Evolutionary conservation across 306 rosid species (phyloP).

Genomic region (Ormosia semicastrata): DNA sequence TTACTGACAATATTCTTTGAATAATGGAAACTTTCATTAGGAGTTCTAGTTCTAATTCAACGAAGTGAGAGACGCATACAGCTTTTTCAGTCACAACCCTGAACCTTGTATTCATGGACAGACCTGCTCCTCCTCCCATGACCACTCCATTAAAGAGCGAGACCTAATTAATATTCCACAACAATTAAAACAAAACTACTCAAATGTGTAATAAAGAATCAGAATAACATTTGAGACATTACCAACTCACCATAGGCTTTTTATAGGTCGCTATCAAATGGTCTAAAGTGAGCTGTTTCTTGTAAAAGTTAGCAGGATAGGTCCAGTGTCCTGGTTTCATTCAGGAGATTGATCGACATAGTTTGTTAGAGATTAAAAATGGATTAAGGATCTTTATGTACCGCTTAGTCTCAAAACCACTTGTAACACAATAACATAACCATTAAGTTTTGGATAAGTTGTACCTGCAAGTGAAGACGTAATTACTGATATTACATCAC

Average conservation of each 20-base stretch:
- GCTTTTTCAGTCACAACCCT: slow-evolving; percentile 32
- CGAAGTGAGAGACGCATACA: neutral
- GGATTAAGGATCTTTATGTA: too few relatives aligned
- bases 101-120: slow-evolving; percentile 9
- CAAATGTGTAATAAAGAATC: neutral
- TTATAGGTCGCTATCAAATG: slow-evolving; percentile 24
- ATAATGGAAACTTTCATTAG: too few relatives aligned
- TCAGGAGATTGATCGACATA: neutral
- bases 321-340: slow-evolving; percentile 35
- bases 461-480: neutral
- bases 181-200: neutral
- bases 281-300: slow-evolving; percentile 7
- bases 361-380: neutral
- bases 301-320: neutral
- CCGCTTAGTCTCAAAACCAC: too few relatives aligned
- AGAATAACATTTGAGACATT: neutral
- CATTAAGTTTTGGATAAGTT: neutral
- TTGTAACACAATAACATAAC: too few relatives aligned
- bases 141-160: slow-evolving; percentile 22
- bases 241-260: slow-evolving; percentile 23
- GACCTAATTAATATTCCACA: slow-evolving; percentile 9
- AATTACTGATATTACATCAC: slow-evolving; percentile 10
- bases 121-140: slow-evolving; percentile 33
- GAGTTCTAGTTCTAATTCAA: too few relatives aligned
- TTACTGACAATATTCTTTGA: too few relatives aligned